Base-by-base conservation (phyloP, 2,329 filamentous ascomycete genomes). In the Clonostachys rosea region DNA sequence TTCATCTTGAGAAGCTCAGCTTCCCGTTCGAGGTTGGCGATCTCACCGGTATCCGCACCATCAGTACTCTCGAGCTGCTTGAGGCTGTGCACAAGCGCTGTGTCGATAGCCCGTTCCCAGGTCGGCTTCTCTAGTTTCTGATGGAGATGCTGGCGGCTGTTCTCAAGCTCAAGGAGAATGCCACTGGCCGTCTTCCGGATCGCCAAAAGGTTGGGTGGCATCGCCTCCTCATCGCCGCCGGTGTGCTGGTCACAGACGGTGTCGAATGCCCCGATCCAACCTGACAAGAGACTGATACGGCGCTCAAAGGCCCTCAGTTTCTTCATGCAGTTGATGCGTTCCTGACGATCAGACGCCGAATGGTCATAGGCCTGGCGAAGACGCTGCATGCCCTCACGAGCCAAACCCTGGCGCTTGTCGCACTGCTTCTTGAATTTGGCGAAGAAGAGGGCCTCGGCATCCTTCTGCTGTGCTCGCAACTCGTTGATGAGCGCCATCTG, bases 401-500 rank as follows among this genome's bases (percentile, higher is more conserved):
- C 76, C 13, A 89, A 78, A 9, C 71, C 71, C 45, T 94, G 87
- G 52, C 88, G 83, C 75, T 95, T 96, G 61, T 94, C 89, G 48
- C 80, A 82, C 56, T 95, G 89, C 67, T 96, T 96, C 58, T 85
- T 85, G 70, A 96, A 95, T 61, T 97, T 97, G 56, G 81, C 76
- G 56, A 92, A 92, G 44, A 90, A 91, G 5, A 83, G 74, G 36
- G 79, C 81, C 61, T 97, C 94, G 5, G 86, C 86, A 47, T 97
- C 89, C 64, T 91, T 95, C 62, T 96, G 90, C 64, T 96, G 89
- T 24, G 87, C 87, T 69, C 94, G 91, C 47, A 99, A 80, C 64
- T 97, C 91, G 56, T 95, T 96, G 66, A 99, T 99, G 60, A 96
- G 70, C n/a, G 84, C 86, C 78, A 96, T 91, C 65, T 99, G 92